Percentiles rank a stretch among this genome's conserved stretches.
phyloP scores from a whole-genome alignment of 202 grass and related monocot genomes.

The Bolboschoenoplectus hybrid region DNA sequence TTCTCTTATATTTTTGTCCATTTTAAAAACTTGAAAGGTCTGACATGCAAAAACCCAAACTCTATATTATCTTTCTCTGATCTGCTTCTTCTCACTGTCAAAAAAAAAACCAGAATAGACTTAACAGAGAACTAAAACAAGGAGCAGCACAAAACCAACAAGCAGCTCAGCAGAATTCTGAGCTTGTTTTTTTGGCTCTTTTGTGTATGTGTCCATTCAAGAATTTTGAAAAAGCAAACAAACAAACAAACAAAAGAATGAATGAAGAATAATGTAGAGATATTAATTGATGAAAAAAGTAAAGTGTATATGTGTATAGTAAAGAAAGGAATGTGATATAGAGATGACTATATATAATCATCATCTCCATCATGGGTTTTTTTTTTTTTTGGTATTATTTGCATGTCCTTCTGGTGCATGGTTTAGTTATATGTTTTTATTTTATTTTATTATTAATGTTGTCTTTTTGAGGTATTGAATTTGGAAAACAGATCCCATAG shows the following conservation, averaged over 20 bases:
- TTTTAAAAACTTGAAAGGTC: not conserved
- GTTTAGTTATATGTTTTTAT: not conserved
- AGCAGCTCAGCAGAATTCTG: constrained; percentile 21
- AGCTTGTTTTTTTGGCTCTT: not conserved
- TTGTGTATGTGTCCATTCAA: constrained; percentile 20
- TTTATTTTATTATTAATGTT: not conserved
- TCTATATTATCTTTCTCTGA: not conserved
- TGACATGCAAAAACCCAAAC: constrained; percentile 26
- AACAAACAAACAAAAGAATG: constrained; percentile 15
- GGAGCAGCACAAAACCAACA: constrained; percentile 30
- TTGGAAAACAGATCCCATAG: not conserved
- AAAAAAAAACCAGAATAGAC: constrained; percentile 13
- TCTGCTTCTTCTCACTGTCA: not conserved
- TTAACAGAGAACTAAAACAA: constrained; percentile 37
- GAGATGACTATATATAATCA: constrained; percentile 5
- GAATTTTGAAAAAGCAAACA: not conserved
- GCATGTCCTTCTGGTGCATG: constrained; percentile 30
- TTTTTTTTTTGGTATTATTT: constrained; percentile 24
- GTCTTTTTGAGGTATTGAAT: not conserved
- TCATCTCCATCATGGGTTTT: constrained; percentile 24
- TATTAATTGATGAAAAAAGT: too few relatives aligned
- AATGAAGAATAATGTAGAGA: not conserved
- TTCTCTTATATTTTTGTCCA: too few relatives aligned
- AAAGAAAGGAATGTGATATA: not conserved
- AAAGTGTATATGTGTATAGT: not conserved